Evolutionary conservation across 768 basidiomycete genomes (phyloP).

Genomic region (Trametes maxima): DNA sequence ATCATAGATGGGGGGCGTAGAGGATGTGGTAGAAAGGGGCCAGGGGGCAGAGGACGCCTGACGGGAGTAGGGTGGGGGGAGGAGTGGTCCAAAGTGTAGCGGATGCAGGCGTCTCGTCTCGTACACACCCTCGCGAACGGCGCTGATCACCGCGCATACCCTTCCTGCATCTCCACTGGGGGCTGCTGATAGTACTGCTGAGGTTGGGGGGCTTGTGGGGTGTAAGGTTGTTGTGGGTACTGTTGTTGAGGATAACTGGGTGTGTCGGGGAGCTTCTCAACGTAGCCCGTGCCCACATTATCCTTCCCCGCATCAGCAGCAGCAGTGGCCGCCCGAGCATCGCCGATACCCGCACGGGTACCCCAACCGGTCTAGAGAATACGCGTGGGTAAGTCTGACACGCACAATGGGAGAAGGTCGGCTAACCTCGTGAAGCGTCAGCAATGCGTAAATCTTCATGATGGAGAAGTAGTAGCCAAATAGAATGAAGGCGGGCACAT

Average conservation of each 20-base stretch:
- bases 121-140: conserved; percentile 1
- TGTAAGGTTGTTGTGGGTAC: conserved; percentile 7
- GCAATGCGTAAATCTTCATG: conserved; percentile 92
- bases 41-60: neutral
- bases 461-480: conserved; percentile 95
- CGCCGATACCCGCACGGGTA: conserved; percentile 91
- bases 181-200: conserved; percentile 28
- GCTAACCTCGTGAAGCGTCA: conserved; percentile 86
- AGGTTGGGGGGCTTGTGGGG: conserved; percentile 4
- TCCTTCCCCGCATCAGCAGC: conserved; percentile 51
- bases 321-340: conserved; percentile 74
- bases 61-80: neutral
- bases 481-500: conserved; percentile 66
- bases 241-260: conserved; percentile 26
- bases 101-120: conserved; percentile 6
- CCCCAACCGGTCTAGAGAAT: conserved; percentile 85
- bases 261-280: conserved; percentile 29
- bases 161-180: conserved; percentile 36
- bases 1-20: conserved; percentile 20
- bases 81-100: neutral
- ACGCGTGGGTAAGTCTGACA: neutral
- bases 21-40: conserved; percentile 3
- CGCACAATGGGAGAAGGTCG: neutral
- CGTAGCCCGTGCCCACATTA: conserved; percentile 8
- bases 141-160: conserved; percentile 25